A percentile compares a stretch with the other conserved stretches of the same genome.
Conservation (phyloP, 1,284 basidiomycete species). For the Flammula alnicola region DNA sequence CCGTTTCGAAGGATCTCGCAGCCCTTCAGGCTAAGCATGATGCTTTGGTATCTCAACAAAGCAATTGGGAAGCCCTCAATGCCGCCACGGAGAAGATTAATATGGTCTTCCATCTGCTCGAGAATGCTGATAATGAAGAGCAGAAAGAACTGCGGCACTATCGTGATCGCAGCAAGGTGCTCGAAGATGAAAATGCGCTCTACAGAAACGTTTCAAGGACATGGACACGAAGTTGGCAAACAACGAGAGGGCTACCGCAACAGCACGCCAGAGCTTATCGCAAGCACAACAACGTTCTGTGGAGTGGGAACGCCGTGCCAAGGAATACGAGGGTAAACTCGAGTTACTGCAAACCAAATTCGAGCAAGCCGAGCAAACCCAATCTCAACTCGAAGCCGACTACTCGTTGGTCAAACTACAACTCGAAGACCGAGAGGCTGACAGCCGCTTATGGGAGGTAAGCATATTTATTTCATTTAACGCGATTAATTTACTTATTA, state of each 20-base stretch:
- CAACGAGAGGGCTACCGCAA: slow-evolving; percentile 59
- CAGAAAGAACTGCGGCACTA: slow-evolving; percentile 66
- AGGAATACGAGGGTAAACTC: slow-evolving; percentile 67
- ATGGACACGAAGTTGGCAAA: slow-evolving; percentile 65
- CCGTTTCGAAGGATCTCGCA: slow-evolving; percentile 51
- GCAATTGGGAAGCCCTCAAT: slow-evolving; percentile 73
- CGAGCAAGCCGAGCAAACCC: slow-evolving; percentile 67
- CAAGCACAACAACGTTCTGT: slow-evolving; percentile 75
- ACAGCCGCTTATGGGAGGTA: slow-evolving; percentile 69
- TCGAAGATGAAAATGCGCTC: slow-evolving; percentile 68
- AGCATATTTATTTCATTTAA: slow-evolving; percentile 18
- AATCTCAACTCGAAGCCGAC: slow-evolving; percentile 70
- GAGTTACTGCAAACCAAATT: slow-evolving; percentile 61
- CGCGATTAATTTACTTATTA: neutral
- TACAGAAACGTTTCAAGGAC: slow-evolving; percentile 76
- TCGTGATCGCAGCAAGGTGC: slow-evolving; percentile 65
- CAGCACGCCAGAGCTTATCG: slow-evolving; percentile 65
- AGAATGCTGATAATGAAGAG: slow-evolving; percentile 71
- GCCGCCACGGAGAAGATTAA: slow-evolving; percentile 73
- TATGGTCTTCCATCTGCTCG: slow-evolving; percentile 59
- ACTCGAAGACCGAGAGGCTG: slow-evolving; percentile 74
- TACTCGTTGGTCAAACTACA: slow-evolving; percentile 67
- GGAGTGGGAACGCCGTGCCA: slow-evolving; percentile 81
- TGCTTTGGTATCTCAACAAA: slow-evolving; percentile 59
- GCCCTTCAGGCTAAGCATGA: slow-evolving; percentile 64